Evolutionary conservation across 83 land plant genomes (phyloP).

Genomic region (Thuja plicata): DNA sequence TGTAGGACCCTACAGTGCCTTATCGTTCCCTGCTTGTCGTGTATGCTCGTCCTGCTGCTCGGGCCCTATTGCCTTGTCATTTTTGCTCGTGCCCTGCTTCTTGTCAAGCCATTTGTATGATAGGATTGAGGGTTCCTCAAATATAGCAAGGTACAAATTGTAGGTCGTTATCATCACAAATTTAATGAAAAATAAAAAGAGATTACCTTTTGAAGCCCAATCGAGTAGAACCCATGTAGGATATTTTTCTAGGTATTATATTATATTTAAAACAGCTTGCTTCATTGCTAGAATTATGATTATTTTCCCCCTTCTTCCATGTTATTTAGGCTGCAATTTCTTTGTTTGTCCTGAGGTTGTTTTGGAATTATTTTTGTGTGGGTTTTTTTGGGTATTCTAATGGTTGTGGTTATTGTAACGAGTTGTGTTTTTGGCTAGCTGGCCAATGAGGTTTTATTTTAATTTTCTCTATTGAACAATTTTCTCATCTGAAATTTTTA

Average conservation of each 20-base stretch:
- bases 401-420: not conserved
- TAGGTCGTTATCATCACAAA: too few relatives aligned
- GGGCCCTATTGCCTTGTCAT: too few relatives aligned
- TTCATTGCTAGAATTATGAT: conserved; percentile 2
- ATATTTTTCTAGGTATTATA: not conserved
- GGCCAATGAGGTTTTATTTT: not conserved
- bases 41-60: too few relatives aligned
- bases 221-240: not conserved
- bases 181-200: too few relatives aligned
- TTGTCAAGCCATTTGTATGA: too few relatives aligned
- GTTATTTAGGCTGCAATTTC: not conserved
- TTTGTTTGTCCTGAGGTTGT: not conserved
- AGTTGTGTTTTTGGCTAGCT: not conserved
- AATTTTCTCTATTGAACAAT: not conserved
- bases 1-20: too few relatives aligned
- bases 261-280: not conserved
- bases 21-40: too few relatives aligned
- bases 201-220: too few relatives aligned
- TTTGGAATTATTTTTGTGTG: not conserved
- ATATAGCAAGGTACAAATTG: too few relatives aligned
- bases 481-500: not conserved
- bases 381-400: not conserved
- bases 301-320: not conserved
- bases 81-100: too few relatives aligned
- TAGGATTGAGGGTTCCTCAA: too few relatives aligned